Evolutionary conservation across 148 eudicot species (phyloP), one percentile per base, ranked within the genome.

Genomic region (Drosera capensis): DNA sequence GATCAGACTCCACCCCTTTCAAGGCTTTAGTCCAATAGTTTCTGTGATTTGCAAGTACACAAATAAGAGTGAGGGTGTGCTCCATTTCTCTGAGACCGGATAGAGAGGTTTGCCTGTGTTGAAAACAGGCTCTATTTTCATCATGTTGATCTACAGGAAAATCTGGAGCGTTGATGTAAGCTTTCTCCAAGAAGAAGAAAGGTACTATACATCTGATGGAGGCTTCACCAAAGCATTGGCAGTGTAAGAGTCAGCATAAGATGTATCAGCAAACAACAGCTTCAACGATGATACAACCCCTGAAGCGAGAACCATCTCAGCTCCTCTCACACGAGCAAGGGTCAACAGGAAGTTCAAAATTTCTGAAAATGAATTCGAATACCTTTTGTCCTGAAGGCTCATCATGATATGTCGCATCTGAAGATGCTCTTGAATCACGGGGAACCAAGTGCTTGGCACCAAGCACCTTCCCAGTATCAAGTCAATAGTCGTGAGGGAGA

Each of bases 291-390:
- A 51, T 48, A 81, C 68, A 56, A 85, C 74, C 31, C 95, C 86
- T 46, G 80, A 65, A 36, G 68, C 63, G 34, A 82, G 59, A 65
- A 92, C 77, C 86, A 92, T 78, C 55, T 75, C 79, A 20, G 94
- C 82, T 26, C 64, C 86, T 54, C 71, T 66, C 7, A 68, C 77
- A 40, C 69, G 75, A 28, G 94, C 80, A 64, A 92, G 64, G 48
- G 84, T 92, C 66, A 92, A 56, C 57, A 86, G 64, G 57, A 85
- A 81, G 71, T 85, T 81, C 66, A 92, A 54, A 50, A 79, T 64
- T 2, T 70, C 55, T 3, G 90, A 68, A 45, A 65, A 23, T 8
- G 65, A 65, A 34, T 53, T 58, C 14, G 43, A 34, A 45, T 52
- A 51, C 15, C 25, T 59, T 46, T 61, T 59, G 60, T 78, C 73